Percentiles rank a stretch among this genome's conserved stretches.
Evolutionary conservation across 441 rosid species (phyloP).

Genomic region (Pelargonium cotyledonis): DNA sequence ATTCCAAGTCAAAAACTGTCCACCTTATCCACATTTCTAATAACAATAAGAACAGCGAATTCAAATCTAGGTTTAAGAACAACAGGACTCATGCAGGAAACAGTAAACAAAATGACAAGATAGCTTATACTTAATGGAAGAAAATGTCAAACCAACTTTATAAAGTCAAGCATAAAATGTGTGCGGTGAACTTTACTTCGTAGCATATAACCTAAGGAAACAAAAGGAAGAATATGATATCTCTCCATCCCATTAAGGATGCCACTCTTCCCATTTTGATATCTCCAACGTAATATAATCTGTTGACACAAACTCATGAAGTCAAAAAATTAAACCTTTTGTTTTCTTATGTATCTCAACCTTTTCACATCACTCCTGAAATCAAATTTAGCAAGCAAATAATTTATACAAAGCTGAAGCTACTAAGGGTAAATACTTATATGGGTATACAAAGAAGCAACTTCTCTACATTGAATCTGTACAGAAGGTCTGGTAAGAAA

Average conservation of each 20-base stretch:
- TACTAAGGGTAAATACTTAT: background rate
- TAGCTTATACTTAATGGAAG: background rate
- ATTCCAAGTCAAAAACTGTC: conserved; percentile 15
- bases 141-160: background rate
- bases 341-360: no score
- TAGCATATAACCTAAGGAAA: background rate
- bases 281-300: background rate
- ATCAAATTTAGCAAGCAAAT: background rate
- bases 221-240: background rate
- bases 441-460: no score
- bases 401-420: background rate
- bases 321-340: no score
- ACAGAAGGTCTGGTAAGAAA: background rate
- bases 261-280: background rate
- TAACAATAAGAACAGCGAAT: background rate
- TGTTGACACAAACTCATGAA: background rate
- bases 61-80: conserved; percentile 7
- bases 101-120: background rate
- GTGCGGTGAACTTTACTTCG: background rate
- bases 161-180: background rate
- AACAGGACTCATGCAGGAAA: background rate
- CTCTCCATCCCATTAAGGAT: background rate
- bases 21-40: conserved; percentile 2
- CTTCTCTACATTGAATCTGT: background rate
- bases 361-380: background rate